These are phyloP conservation scores for Pseudogymnoascus sp. DNA, from an alignment of 2,329 filamentous ascomycete species.

Conservation along the genomic window DNA sequence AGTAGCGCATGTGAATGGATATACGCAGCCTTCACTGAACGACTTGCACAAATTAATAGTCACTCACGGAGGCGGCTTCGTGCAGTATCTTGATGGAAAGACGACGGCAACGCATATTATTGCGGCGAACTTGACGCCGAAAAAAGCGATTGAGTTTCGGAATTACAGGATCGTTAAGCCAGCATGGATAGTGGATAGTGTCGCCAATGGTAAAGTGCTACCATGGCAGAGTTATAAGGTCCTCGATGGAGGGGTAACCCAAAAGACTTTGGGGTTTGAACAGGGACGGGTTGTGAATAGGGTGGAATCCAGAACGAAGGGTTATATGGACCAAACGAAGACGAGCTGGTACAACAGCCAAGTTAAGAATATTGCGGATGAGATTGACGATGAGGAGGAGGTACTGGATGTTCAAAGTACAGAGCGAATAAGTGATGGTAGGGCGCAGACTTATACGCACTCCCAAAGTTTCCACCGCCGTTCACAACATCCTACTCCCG, in stretches of 20 bases:
- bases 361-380: conserved; percentile 40
- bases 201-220: conserved; percentile 69
- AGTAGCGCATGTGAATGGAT: conserved; percentile 87
- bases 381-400: conserved; percentile 35
- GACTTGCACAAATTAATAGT: conserved; percentile 85
- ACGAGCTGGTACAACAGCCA: conserved; percentile 76
- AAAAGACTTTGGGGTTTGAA: conserved; percentile 62
- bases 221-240: conserved; percentile 83
- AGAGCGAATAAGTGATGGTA: conserved; percentile 9
- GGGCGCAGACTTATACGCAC: not conserved
- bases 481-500: not conserved
- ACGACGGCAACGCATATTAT: conserved; percentile 95
- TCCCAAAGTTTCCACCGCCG: not conserved
- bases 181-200: conserved; percentile 86
- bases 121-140: conserved; percentile 79
- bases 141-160: conserved; percentile 82
- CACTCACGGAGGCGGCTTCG: conserved; percentile 83
- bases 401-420: not conserved
- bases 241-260: conserved; percentile 72
- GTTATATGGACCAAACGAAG: conserved; percentile 75
- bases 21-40: conserved; percentile 87
- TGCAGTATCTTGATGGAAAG: conserved; percentile 92
- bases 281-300: conserved; percentile 60
- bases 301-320: conserved; percentile 46
- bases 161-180: conserved; percentile 90